Conservation (phyloP, 441 rosid species). For the Corymbia calophylla region DNA sequence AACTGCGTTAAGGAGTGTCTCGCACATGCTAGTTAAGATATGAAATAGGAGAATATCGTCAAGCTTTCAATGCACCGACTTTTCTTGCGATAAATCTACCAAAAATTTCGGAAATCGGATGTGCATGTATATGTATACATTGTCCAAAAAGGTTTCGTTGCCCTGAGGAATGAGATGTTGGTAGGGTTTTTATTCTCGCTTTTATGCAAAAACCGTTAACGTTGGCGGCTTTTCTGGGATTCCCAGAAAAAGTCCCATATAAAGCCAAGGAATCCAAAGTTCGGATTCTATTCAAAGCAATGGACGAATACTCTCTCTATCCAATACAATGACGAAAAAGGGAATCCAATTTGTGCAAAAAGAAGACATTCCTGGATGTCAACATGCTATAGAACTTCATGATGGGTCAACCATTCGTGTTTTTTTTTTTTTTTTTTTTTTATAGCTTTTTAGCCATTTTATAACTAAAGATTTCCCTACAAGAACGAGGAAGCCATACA, state of each 20-base stretch:
- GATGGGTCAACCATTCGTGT: not conserved
- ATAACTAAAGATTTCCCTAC: not conserved
- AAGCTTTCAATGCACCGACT: not conserved
- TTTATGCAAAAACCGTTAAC: not conserved
- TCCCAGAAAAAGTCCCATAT: not conserved
- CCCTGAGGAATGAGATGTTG: not conserved
- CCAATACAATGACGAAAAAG: not conserved
- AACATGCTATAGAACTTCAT: not conserved
- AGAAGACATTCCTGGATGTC: not conserved
- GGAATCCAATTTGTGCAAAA: not conserved
- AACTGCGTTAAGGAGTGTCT: not conserved
- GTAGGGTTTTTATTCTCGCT: not conserved
- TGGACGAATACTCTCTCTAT: not conserved
- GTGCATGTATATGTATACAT: not conserved
- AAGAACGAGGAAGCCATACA: not conserved
- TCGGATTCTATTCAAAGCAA: not conserved
- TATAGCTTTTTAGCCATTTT: not conserved
- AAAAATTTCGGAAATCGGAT: not conserved
- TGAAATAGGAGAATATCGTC: not conserved
- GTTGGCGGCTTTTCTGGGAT: not conserved
- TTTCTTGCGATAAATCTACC: not conserved
- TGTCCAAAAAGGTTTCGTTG: not conserved
- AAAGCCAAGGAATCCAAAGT: not conserved
- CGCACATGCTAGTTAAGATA: rapidly evolving
- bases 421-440: not conserved